Base-by-base conservation (phyloP, 768 basidiomycete species). In the Kwoniella botswanensis region DNA sequence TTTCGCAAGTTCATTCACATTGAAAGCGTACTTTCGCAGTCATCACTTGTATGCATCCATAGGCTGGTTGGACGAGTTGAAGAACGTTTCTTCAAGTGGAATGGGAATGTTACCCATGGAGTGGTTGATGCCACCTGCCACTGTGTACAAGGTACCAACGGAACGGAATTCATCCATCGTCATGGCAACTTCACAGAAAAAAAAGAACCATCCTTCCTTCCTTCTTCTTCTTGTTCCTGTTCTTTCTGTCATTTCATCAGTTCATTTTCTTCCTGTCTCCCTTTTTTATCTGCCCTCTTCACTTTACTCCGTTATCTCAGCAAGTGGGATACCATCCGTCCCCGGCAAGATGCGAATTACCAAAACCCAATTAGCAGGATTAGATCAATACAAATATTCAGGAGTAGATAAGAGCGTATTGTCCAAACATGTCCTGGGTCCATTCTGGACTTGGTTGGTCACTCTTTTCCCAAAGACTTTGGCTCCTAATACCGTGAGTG, bases 371-470 rank as follows among this genome's bases (percentile, higher is more conserved):
- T 87, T 93, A 24, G 87, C 88, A 73, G 92, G 92, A 64, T 86
- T 94, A 54, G 88, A 88, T 77, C 88, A 88, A 73, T 94, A 94
- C 82, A 85, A 89, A 66, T 94, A 94, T 81, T 92, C 89, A 75
- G 90, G 89, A 22, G 88, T 92, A 13, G 93, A 94, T 84, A 91
- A 92, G 91, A 91, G 67, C 15, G 68, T 80, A 41, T 65, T 82
- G n/a, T 76, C 74, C 2, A 66, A 72, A 57, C 44, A 55, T 46
- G 85, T 94, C 24, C 86, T 98, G 64, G 88, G 89, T 55, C 92
- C 92, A 2, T 96, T 91, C 84, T 97, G 94, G 94, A 92, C 86
- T 43, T 92, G 92, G 92, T 89, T 96, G 71, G 92, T 96, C 65
- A 93, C 89, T 4, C 86, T 94, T 26, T 95, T 92, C 89, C 94